These are phyloP conservation scores for Micromonas commoda DNA, from an alignment of 139 green algal genomes.

Conservation along the genomic window DNA sequence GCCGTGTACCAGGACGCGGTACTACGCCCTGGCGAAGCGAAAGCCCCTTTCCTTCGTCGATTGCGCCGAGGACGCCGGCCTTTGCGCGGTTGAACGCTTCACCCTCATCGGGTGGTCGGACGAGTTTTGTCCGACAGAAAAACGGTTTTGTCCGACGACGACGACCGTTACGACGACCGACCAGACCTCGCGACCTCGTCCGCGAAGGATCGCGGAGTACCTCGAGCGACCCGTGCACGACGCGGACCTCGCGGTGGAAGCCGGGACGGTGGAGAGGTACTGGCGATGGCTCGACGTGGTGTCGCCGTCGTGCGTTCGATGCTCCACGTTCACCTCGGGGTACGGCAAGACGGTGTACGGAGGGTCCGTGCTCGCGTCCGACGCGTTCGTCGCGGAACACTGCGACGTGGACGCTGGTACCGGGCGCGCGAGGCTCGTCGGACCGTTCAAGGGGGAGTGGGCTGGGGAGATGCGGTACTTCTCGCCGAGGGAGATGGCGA, in stretches of 20 bases:
- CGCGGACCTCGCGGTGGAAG: not conserved
- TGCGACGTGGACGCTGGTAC: not conserved
- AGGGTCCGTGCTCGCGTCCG: not conserved
- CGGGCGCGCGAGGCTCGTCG: not conserved
- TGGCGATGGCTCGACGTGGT: conserved; percentile 18
- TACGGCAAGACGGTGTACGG: conserved; percentile 14
- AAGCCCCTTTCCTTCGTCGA: no score
- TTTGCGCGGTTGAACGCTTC: no score
- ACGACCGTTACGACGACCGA: no score
- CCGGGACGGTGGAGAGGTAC: not conserved
- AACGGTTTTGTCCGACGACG: no score
- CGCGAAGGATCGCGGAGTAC: not conserved
- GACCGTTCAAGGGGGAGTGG: not conserved
- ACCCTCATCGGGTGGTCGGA: no score
- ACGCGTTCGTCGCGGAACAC: not conserved
- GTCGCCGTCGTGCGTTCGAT: not conserved
- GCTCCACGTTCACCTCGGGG: not conserved
- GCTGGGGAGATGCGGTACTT: not conserved
- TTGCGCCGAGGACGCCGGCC: no score
- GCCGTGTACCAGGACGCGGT: conserved; percentile 66
- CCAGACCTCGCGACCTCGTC: no score
- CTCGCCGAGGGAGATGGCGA: not conserved
- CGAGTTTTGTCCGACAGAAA: no score
- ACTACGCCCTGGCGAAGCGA: conserved; percentile 56
- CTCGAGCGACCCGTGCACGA: not conserved